Percentiles rank a stretch among this genome's conserved stretches.
phyloP scores from a whole-genome alignment of 129 eudicot genomes.

The Escallonia rubra region DNA sequence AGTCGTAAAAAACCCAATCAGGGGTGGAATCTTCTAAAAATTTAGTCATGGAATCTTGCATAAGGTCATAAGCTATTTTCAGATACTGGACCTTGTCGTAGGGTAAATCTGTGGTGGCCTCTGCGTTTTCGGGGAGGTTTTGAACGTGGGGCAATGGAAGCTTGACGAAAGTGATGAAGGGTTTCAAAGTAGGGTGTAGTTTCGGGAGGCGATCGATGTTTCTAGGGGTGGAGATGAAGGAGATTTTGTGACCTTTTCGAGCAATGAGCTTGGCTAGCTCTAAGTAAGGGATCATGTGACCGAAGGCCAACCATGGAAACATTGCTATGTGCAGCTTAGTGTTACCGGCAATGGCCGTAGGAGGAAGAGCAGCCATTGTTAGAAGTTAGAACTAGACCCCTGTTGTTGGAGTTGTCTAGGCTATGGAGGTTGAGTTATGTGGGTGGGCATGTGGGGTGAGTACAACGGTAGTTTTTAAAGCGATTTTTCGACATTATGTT shows the following conservation, averaged over 20 bases:
- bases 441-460: no score
- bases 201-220: slow-evolving; percentile 29
- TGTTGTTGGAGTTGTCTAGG: no score
- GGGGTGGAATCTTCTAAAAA: slow-evolving; percentile 17
- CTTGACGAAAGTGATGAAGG: slow-evolving; percentile 17
- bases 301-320: slow-evolving; percentile 31
- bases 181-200: slow-evolving; percentile 8
- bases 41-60: slow-evolving; percentile 9
- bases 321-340: slow-evolving; percentile 24
- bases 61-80: slow-evolving; percentile 28
- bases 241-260: slow-evolving; percentile 24
- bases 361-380: not conserved
- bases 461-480: no score
- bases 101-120: slow-evolving; percentile 30
- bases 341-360: slow-evolving; percentile 8
- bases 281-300: slow-evolving; percentile 21
- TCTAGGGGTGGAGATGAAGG: slow-evolving; percentile 32
- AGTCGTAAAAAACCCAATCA: slow-evolving; percentile 16
- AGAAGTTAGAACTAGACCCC: not conserved
- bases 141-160: slow-evolving; percentile 10
- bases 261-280: slow-evolving; percentile 32
- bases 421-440: no score
- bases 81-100: slow-evolving; percentile 18
- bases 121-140: slow-evolving; percentile 26
- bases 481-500: no score